Evolutionary conservation across 306 rosid genomes (phyloP).

Genomic region (Vachellia pachyceras): DNA sequence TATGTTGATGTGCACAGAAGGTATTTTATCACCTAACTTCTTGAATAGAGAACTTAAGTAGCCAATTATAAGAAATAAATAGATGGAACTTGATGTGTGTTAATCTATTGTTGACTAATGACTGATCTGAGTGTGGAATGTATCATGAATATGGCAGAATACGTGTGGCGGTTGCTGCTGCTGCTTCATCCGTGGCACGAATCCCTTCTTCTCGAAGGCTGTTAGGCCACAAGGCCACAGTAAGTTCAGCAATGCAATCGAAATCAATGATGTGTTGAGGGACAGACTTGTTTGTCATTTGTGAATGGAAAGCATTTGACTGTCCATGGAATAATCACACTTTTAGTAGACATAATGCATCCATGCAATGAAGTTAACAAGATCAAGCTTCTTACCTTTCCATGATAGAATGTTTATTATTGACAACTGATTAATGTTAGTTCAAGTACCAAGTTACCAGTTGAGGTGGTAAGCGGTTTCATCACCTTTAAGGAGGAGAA

Average conservation of each 20-base stretch:
- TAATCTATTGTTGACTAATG: neutral
- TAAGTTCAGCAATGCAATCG: slow-evolving; percentile 39
- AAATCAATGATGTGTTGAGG: slow-evolving; percentile 7
- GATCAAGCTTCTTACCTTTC: neutral
- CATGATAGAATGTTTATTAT: neutral
- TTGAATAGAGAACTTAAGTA: neutral
- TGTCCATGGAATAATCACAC: neutral
- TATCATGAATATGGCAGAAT: slow-evolving; percentile 59
- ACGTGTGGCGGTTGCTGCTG: slow-evolving; percentile 97
- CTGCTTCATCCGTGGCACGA: slow-evolving; percentile 92
- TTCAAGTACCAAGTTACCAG: no score
- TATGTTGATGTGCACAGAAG: slow-evolving; percentile 85
- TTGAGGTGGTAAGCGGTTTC: no score
- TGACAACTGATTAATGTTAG: neutral
- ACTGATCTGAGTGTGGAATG: slow-evolving; percentile 31
- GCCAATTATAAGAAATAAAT: neutral
- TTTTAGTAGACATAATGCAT: neutral
- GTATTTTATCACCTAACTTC: slow-evolving; percentile 39
- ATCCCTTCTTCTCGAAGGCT: slow-evolving; percentile 78
- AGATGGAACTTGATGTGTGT: neutral
- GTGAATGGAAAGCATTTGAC: neutral
- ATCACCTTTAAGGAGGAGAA: no score
- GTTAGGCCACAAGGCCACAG: slow-evolving; percentile 53
- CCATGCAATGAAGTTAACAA: neutral
- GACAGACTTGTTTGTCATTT: neutral